Percentiles rank a stretch among this genome's conserved stretches.
These are phyloP conservation scores for Hemisphaericaspora subhashii DNA, from an alignment of 1,139 yeast genomes.

Conservation along the genomic window DNA sequence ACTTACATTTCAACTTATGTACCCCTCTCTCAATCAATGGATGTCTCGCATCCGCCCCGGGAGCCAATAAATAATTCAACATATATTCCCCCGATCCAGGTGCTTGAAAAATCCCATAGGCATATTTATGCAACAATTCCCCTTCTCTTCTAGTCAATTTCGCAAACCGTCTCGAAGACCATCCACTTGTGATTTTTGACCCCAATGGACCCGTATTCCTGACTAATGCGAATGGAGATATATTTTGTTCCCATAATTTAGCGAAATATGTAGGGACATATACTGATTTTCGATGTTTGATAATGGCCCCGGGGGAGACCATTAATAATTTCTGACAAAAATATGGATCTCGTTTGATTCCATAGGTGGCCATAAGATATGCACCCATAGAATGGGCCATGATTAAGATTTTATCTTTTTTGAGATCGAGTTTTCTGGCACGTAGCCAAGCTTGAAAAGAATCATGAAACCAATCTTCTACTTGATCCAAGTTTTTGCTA, in stretches of 20 bases:
- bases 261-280: conserved; percentile 63
- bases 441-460: conserved; percentile 48
- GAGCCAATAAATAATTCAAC: conserved; percentile 64
- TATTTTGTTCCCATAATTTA: conserved; percentile 65
- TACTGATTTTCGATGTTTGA: conserved; percentile 41
- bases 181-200: conserved; percentile 71
- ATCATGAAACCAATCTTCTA: conserved; percentile 56
- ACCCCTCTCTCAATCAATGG: conserved; percentile 57
- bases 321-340: conserved; percentile 49
- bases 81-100: conserved; percentile 78
- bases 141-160: conserved; percentile 43
- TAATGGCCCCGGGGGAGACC: conserved; percentile 69
- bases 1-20: conserved; percentile 48
- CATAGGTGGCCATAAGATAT: conserved; percentile 50
- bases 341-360: conserved; percentile 39
- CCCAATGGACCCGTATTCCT: conserved; percentile 67
- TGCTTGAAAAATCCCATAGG: conserved; percentile 69
- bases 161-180: conserved; percentile 70
- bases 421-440: conserved; percentile 27
- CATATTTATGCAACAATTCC: conserved; percentile 55
- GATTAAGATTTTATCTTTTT: conserved; percentile 37
- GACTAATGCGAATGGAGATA: conserved; percentile 69
- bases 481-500: conserved; percentile 25
- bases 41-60: conserved; percentile 72
- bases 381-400: conserved; percentile 70